Base-by-base conservation (phyloP, 257 asterid species). In the Nicotiana benthamiana region DNA sequence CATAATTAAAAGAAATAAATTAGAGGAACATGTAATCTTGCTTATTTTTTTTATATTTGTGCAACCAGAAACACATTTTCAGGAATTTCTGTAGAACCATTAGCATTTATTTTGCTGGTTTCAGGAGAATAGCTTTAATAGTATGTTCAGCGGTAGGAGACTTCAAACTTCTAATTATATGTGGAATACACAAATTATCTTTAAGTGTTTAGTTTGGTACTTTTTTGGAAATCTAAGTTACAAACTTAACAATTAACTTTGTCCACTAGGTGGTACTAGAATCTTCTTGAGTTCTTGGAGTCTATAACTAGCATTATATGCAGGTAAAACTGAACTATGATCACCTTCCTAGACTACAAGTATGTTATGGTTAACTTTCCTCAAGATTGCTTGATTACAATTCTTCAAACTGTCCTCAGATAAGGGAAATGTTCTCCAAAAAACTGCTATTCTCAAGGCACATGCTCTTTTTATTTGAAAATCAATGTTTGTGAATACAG, bases 261-360 rank as follows among this genome's bases (percentile, higher is more conserved):
- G 1, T 72, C 40, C 34, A 26, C 10, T 72, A 46, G 61, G 78
- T 48, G 60, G 61, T 72, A 46, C 61, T 22, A 72, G 40, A 72
- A 72, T 72, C 36, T 72, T 46, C 59, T 20, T 70, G 32, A 12
- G 34, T 70, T 70, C 56, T 46, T 72, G 36, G 24, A 22, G 60
- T 72, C 40, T 43, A 72, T 72, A 72, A 72, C 36, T 72, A 26
- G 61, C 78, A 4, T 24, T 24, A 27, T 28, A 13, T 70, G 57
- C 57, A 40, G 77, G 57, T 43, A 70, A 43, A 43, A 70, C 40
- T 72, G 78, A 72, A 72, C 78, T 72, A 72, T 24, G 51, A 72
- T 43, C 60, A 24, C 78, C 78, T 72, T 72, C 60, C 6, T 4
- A 32, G 61, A 46, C 24, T 48, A 72, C 78, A 72, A 15, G 13